phyloP scores from a whole-genome alignment of 1,284 basidiomycete species.

The Leccinum pallidistipes region DNA sequence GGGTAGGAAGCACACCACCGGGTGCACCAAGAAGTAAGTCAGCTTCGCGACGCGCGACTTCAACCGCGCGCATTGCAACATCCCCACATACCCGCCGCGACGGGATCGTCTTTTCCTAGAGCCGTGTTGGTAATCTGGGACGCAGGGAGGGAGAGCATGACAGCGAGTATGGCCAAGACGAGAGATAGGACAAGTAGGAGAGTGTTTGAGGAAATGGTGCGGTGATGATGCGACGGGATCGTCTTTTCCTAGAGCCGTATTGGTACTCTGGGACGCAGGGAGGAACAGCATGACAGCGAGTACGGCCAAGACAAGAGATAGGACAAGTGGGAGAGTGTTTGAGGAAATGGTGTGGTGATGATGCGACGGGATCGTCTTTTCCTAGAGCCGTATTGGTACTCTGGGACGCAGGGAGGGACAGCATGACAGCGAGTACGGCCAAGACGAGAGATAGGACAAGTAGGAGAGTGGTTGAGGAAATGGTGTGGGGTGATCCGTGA shows the following conservation, averaged over 20 bases:
- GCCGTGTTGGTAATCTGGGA: too few species aligned
- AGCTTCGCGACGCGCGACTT: constrained; percentile 81
- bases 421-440: constrained; percentile 81
- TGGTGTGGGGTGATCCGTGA: constrained; percentile 49
- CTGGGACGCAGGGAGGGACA: constrained; percentile 66
- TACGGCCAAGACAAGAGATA: constrained; percentile 79
- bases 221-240: constrained; percentile 36
- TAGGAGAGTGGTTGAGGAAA: constrained; percentile 84
- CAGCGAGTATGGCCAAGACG: too few species aligned
- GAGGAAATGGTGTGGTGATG: constrained; percentile 83
- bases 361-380: constrained; percentile 46
- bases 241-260: constrained; percentile 32
- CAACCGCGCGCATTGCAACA: constrained; percentile 76
- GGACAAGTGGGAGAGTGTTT: constrained; percentile 80
- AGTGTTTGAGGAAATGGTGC: too few species aligned
- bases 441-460: constrained; percentile 80
- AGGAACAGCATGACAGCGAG: constrained; percentile 84
- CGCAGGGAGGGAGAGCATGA: too few species aligned
- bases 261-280: constrained; percentile 47
- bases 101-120: too few species aligned
- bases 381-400: constrained; percentile 26
- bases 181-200: too few species aligned
- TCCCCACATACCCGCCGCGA: constrained; percentile 24
- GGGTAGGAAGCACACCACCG: constrained; percentile 64
- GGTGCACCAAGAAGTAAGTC: constrained; percentile 78